phyloP scores from a whole-genome alignment of 1,139 yeast species.

The Kodamaea anthophila region DNA sequence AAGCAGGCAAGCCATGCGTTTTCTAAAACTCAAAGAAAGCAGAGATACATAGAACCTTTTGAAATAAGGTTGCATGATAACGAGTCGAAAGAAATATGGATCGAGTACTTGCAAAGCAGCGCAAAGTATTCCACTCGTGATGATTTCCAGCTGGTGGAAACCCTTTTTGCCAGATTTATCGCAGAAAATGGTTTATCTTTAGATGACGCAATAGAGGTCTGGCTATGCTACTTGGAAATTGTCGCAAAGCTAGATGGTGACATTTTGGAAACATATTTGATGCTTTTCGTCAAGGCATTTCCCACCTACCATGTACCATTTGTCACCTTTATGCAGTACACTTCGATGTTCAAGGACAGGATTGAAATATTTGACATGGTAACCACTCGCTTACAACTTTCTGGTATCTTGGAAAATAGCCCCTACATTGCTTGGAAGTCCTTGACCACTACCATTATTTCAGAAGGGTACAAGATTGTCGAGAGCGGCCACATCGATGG shows the following conservation, averaged over 20 bases:
- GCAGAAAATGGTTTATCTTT: not conserved
- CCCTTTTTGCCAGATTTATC: slow-evolving; percentile 6
- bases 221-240: slow-evolving; percentile 5
- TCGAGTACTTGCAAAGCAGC: slow-evolving; percentile 25
- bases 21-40: slow-evolving; percentile 21
- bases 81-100: slow-evolving; percentile 23
- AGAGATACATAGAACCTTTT: slow-evolving; percentile 23
- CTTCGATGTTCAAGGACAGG: slow-evolving; percentile 9
- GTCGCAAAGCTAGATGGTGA: slow-evolving; percentile 6
- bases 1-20: slow-evolving; percentile 30
- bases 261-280: slow-evolving; percentile 12
- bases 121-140: slow-evolving; percentile 13
- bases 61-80: slow-evolving; percentile 17
- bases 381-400: slow-evolving; percentile 1
- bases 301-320: slow-evolving; percentile 22
- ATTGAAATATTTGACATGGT: slow-evolving; percentile 4
- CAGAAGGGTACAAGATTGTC: slow-evolving; percentile 10
- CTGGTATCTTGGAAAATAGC: slow-evolving; percentile 10
- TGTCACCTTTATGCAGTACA: slow-evolving; percentile 25
- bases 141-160: slow-evolving; percentile 7
- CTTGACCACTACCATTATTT: slow-evolving; percentile 25
- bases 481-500: slow-evolving; percentile 5
- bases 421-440: slow-evolving; percentile 32
- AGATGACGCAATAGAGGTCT: slow-evolving; percentile 1
- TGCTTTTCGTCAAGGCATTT: slow-evolving; percentile 17